Evolutionary conservation across 148 eudicot species (phyloP).

Genomic region (Spergularia marina): DNA sequence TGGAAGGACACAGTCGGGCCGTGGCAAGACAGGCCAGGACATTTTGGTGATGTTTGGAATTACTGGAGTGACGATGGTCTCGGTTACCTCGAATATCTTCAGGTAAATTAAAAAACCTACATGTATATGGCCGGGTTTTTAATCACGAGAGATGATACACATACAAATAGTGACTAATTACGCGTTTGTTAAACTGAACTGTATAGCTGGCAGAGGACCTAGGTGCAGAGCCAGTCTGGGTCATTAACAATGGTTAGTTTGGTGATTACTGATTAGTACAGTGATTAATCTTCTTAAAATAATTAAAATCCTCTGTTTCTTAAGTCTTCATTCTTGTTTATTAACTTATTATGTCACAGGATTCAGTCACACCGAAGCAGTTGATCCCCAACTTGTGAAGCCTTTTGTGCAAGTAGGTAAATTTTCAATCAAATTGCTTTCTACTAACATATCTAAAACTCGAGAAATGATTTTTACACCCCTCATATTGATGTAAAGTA

Average conservation of each 20-base stretch:
- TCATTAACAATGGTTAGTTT: slow-evolving; percentile 66
- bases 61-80: slow-evolving; percentile 80
- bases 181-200: background rate
- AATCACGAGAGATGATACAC: no score
- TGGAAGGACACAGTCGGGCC: slow-evolving; percentile 86
- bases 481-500: no score
- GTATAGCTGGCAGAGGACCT: slow-evolving; percentile 83
- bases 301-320: background rate
- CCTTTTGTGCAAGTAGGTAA: slow-evolving; percentile 59
- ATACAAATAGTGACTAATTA: background rate
- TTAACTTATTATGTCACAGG: slow-evolving; percentile 41
- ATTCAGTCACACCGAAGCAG: slow-evolving; percentile 44
- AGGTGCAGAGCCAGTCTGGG: slow-evolving; percentile 80
- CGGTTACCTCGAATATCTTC: slow-evolving; percentile 69
- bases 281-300: background rate
- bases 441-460: no score
- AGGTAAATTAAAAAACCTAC: slow-evolving; percentile 25
- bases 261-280: background rate
- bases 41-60: slow-evolving; percentile 66
- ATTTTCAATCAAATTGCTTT: background rate
- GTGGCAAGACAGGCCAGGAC: slow-evolving; percentile 84
- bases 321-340: background rate
- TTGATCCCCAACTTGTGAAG: slow-evolving; percentile 36
- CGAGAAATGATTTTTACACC: no score
- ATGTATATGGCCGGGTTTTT: no score